A percentile compares a stretch with the other conserved stretches of the same genome.
Evolutionary conservation across 352 stramenopile genomes (phyloP).

Genomic region (Phytophthora europaea): DNA sequence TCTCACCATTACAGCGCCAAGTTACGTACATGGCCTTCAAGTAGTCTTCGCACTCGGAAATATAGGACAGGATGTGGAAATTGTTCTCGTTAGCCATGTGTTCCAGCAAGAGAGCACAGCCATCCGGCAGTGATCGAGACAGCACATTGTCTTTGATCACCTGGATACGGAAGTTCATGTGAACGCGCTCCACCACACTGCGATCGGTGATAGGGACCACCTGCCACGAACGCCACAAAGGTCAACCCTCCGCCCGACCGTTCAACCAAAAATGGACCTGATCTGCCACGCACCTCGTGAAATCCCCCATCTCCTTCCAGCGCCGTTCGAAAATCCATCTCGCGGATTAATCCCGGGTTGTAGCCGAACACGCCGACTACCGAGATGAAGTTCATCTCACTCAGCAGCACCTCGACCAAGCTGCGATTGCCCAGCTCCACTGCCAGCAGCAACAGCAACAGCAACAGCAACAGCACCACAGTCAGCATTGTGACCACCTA

Average conservation of each 20-base stretch:
- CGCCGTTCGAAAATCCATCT: conserved; percentile 79
- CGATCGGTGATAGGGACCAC: conserved; percentile 78
- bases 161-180: conserved; percentile 90
- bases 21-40: conserved; percentile 67
- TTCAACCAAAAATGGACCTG: conserved; percentile 1
- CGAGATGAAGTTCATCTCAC: conserved; percentile 82
- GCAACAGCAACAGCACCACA: not conserved
- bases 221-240: conserved; percentile 31
- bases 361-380: conserved; percentile 85
- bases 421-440: conserved; percentile 80
- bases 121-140: conserved; percentile 78
- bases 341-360: conserved; percentile 78
- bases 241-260: not conserved
- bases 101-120: conserved; percentile 81
- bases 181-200: conserved; percentile 70
- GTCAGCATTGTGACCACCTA: conserved; percentile 3
- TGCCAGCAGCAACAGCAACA: conserved; percentile 24
- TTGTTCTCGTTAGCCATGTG: conserved; percentile 91
- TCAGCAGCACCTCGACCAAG: conserved; percentile 78
- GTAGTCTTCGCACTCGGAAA: conserved; percentile 79
- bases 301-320: conserved; percentile 72
- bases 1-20: not conserved
- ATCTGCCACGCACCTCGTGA: conserved; percentile 56
- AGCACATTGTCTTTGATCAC: conserved; percentile 91
- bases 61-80: conserved; percentile 85